Evolutionary conservation across 495 filamentous ascomycete genomes (phyloP).

Genomic region (Penicillium flavigenum): DNA sequence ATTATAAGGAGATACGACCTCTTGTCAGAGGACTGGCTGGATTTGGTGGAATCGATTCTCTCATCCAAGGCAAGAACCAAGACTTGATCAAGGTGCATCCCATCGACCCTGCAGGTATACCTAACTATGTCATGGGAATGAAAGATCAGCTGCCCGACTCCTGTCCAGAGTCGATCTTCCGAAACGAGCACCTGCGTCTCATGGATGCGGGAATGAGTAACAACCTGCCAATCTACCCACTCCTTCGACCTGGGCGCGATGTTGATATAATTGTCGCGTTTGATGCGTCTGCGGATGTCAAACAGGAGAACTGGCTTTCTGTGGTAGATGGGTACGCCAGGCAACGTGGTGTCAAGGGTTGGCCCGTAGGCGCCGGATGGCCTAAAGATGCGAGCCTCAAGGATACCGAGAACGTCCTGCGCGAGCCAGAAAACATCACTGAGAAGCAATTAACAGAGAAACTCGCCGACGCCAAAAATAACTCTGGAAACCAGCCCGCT

Average conservation of each 20-base stretch:
- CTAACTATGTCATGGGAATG: slow-evolving; percentile 84
- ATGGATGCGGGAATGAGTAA: slow-evolving; percentile 99
- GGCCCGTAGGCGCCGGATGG: slow-evolving; percentile 92
- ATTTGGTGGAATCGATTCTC: slow-evolving; percentile 74
- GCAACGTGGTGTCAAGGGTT: slow-evolving; percentile 85
- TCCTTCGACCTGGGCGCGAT: slow-evolving; percentile 81
- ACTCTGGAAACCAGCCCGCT: slow-evolving; percentile 4
- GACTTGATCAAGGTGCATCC: slow-evolving; percentile 88
- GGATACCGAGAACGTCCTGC: slow-evolving; percentile 61
- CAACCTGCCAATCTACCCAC: slow-evolving; percentile 91
- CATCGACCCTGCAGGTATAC: slow-evolving; percentile 82
- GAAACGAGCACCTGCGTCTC: slow-evolving; percentile 69
- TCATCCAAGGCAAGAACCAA: slow-evolving; percentile 78
- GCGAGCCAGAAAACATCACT: slow-evolving; percentile 63
- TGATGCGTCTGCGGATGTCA: slow-evolving; percentile 80
- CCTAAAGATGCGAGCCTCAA: slow-evolving; percentile 59
- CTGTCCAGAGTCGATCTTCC: slow-evolving; percentile 70
- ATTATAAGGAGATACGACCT: slow-evolving; percentile 89
- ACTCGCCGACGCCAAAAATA: slow-evolving; percentile 57
- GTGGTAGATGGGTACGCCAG: slow-evolving; percentile 88
- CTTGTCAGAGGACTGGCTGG: slow-evolving; percentile 70
- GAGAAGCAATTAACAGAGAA: slow-evolving; percentile 60
- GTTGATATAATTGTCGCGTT: slow-evolving; percentile 92
- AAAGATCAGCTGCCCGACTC: slow-evolving; percentile 67
- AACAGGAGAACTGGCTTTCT: slow-evolving; percentile 88